Evolutionary conservation across 768 basidiomycete species (phyloP), one percentile per base, ranked within the genome.

Genomic region (Lentinula aciculospora): DNA sequence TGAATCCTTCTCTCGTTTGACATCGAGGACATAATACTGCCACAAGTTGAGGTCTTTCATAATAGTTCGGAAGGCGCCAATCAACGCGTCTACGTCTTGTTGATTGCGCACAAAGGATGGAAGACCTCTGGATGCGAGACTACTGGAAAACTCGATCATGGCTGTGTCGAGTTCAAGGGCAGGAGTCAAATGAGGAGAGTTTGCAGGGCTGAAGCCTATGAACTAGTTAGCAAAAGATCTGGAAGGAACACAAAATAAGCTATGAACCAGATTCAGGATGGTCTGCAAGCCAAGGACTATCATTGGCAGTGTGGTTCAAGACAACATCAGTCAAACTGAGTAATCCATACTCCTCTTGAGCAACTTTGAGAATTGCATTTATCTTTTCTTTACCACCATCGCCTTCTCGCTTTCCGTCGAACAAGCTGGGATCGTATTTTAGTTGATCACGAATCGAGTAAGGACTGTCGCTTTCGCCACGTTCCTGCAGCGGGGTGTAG

Each of bases 271-370:
- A 92, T 80, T 99, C 97, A 1, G 97, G 97, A 69, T 99, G 97
- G 5, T 95, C 84, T 21, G 84, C 68, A 25, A 99, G 78, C 95
- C 95, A 99, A 17, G 85, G 77, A 61, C 88, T 94, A 67, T 98
- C 93, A 67, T 92, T 90, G 6, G 97, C 93, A 13, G 97, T 98
- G 67, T 99, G 97, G 69, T 99, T 99, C 57, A 98, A 81, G 4
- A 99, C 97, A 53, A 99, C 90, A 68, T 99, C 97, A 1, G 92
- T 98, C 65, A 98, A 69, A 64, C 86, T 90, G 58, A 97, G 77
- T 44, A 99, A 74, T 2, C 96, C 96, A 60, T 87, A 95, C 69
- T 95, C 85, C 37, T 95, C 86, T 66, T 80, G 83, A 6, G 94
- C 92, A 13, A 83, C 66, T 61, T 76, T 79, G 28, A 97, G 73